Conservation (phyloP, 2,329 filamentous ascomycete genomes). For the Aspergillus uvarum region DNA sequence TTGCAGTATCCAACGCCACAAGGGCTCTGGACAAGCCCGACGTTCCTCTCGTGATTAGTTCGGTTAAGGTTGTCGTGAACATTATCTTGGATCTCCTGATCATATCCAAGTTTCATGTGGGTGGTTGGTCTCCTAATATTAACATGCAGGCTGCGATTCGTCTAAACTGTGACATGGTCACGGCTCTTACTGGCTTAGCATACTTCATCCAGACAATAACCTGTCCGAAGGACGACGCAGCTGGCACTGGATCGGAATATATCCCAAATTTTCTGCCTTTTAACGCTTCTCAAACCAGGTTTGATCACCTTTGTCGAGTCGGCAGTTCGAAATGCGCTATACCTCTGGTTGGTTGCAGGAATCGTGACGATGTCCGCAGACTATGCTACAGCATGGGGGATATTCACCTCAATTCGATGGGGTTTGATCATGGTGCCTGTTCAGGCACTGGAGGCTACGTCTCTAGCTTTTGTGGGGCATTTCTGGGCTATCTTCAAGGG, state of each 20-base stretch:
- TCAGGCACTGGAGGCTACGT: slow-evolving; percentile 63
- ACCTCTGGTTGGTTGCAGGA: slow-evolving; percentile 67
- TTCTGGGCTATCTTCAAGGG: slow-evolving; percentile 56
- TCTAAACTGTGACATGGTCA: too few species aligned
- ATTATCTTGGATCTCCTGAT: slow-evolving; percentile 67
- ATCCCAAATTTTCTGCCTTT: slow-evolving; percentile 39
- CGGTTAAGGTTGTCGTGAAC: slow-evolving; percentile 63
- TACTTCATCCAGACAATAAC: slow-evolving; percentile 26
- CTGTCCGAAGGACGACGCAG: slow-evolving; percentile 1
- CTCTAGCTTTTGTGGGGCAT: slow-evolving; percentile 66
- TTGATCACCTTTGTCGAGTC: slow-evolving; percentile 63
- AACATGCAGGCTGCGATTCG: slow-evolving; percentile 25
- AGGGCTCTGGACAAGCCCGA: slow-evolving; percentile 68
- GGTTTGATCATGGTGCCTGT: slow-evolving; percentile 73
- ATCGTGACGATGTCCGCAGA: slow-evolving; percentile 63
- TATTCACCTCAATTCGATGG: slow-evolving; percentile 74
- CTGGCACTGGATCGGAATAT: not conserved
- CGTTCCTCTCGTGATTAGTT: slow-evolving; percentile 66
- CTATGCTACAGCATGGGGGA: slow-evolving; percentile 71
- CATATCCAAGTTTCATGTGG: slow-evolving; percentile 65
- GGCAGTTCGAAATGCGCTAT: slow-evolving; percentile 65
- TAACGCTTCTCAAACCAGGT: slow-evolving; percentile 57
- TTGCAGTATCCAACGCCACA: slow-evolving; percentile 61
- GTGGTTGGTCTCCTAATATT: slow-evolving; percentile 54
- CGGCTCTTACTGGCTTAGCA: too few species aligned